Base-by-base conservation (phyloP, 305 asterid species). In the Fraxinus paxiana region DNA sequence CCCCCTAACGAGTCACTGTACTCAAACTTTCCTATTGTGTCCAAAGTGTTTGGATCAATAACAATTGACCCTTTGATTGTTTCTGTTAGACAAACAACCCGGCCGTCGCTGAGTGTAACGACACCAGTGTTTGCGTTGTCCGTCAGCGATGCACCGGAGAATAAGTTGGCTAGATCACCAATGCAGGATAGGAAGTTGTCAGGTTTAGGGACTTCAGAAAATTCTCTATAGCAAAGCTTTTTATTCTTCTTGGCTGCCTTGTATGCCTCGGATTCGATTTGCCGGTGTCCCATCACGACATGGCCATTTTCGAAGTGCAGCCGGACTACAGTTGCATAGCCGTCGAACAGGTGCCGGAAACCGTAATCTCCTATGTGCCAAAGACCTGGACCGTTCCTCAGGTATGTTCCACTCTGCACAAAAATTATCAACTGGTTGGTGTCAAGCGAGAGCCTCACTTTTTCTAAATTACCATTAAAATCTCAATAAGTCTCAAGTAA, bases 81-180 rank as follows among this genome's bases (percentile, higher is more conserved):
- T 82, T 96, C 98, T 5, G 99, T 94, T 28, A 96, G 85, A 85
- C 99, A 96, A 2, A 96, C 94, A 0, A 96, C 97, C 0, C 98
- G 91, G 0, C 97, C 98, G 31, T 96, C 99, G 0, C 93, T 97
- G 0, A 96, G 90, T 82, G 77, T 89, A 0, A 96, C 97, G 2
- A 96, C 98, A 0, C 99, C 99, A 8, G 99, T 96, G 86, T 96
- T 96, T 0, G 99, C 93, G 77, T 96, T 96, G 22, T 96, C 98
- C 0, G 99, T 96, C 8, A 96, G 26, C 0, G 99, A 96, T 0
- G 98, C 96, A 0, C 99, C 99, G 18, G 98, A 91, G 79, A 96
- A 88, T 30, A 96, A 84, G 20, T 84, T 92, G 0, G 98, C 99
- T 15, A 96, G 78, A 74, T 96, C 98, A 0, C 97, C 97, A 0